Evolutionary conservation across 1,284 basidiomycete species (phyloP), one percentile per base, ranked within the genome.

Genomic region (Earliella scabrosa): DNA sequence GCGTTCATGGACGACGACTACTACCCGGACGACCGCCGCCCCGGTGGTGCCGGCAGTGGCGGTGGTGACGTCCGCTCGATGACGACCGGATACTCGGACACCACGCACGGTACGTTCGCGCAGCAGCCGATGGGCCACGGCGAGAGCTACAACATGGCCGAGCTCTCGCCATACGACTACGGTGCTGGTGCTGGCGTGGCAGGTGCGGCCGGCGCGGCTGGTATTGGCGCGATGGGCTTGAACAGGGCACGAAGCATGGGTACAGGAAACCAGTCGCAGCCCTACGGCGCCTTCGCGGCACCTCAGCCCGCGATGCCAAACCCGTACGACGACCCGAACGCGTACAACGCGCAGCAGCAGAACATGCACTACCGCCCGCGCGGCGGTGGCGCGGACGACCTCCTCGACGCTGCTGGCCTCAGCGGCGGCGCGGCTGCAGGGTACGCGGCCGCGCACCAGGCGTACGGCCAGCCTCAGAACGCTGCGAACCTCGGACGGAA

Each of bases 101-200:
- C 79, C 39, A 77, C 79, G 35, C 88, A 89, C 55, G 87, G 85
- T 13, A 87, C 86, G 3, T 85, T 76, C 61, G 74, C 68, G 8
- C 81, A 87, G 63, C 78, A 80, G 0, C 79, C 87, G 0, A 60
- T 80, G 58, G 50, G 59, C 72, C 76, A 68, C 59, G 68, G 63
- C 7, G 73, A 72, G 51, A 66, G 72, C 23, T 86, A 84, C 63
- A 73, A 75, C 36, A 81, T 85, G 82, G 73, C 72, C 29, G 83
- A 87, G 63, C 74, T 84, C 57, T 59, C 64, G 27, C 53, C 65
- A 26, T 69, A 64, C 63, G 76, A 79, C 13, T 74, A 75, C 32
- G 61, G 68, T 16, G 66, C 51, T 5, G 66, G 65, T 21, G 68
- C 60, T 20, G 64, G 63, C 5, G 63, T 65, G 10, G 63, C 61